Conservation (phyloP, 2,329 filamentous ascomycete species). For the Neopestalotiopsis sp. region DNA sequence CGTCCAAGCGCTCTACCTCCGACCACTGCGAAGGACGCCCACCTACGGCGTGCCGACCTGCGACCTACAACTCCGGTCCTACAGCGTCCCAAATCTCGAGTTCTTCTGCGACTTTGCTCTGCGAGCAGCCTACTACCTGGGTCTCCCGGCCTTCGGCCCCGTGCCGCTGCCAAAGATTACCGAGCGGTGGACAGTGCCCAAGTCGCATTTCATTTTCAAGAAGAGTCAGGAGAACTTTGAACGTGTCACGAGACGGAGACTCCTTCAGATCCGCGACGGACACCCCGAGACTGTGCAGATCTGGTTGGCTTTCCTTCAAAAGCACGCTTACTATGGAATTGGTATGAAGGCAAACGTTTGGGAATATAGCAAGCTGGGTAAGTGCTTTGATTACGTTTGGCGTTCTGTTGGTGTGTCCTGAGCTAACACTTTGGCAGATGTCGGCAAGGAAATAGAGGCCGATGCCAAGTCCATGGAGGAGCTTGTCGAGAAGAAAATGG, state of each 20-base stretch:
- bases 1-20: slow-evolving; percentile 85
- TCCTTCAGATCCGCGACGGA: slow-evolving; percentile 93
- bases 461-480: slow-evolving; percentile 39
- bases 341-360: slow-evolving; percentile 99
- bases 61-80: slow-evolving; percentile 92
- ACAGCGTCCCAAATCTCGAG: slow-evolving; percentile 85
- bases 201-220: slow-evolving; percentile 91
- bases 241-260: slow-evolving; percentile 79
- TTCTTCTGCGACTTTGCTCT: slow-evolving; percentile 95
- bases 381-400: slow-evolving; percentile 25
- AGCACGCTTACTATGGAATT: slow-evolving; percentile 93
- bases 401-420: slow-evolving; percentile 1
- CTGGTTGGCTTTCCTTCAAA: slow-evolving; percentile 91
- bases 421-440: slow-evolving; percentile 43
- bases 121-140: slow-evolving; percentile 91
- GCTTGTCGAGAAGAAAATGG: slow-evolving; percentile 56
- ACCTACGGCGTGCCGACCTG: slow-evolving; percentile 82
- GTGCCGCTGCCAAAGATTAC: slow-evolving; percentile 84
- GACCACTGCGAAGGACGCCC: slow-evolving; percentile 77
- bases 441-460: slow-evolving; percentile 55
- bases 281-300: slow-evolving; percentile 86
- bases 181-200: slow-evolving; percentile 93
- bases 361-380: slow-evolving; percentile 80
- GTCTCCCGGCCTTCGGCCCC: slow-evolving; percentile 84
- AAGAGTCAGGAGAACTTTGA: slow-evolving; percentile 99